phyloP scores from a whole-genome alignment of 2,329 filamentous ascomycete species.

The Ophiostoma ulmi region DNA sequence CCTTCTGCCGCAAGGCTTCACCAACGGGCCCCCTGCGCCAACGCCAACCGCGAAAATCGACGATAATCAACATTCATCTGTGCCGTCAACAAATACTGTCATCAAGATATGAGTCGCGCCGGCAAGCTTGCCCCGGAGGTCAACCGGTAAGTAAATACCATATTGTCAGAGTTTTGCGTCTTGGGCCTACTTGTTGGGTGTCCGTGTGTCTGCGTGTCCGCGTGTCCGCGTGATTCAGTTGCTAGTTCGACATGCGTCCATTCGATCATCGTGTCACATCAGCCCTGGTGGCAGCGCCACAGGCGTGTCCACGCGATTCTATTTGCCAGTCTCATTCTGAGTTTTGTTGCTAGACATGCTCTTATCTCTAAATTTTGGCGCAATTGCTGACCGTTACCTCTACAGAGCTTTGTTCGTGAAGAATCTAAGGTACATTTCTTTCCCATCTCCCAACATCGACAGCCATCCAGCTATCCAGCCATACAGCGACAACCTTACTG shows the following conservation, averaged over 20 bases:
- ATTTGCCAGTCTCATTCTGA: not conserved
- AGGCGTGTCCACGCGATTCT: not conserved
- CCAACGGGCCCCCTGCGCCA: slow-evolving; percentile 1
- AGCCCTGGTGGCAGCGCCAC: not conserved
- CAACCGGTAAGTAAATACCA: slow-evolving; percentile 63
- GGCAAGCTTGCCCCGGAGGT: slow-evolving; percentile 99
- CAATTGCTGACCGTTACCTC: slow-evolving; percentile 30
- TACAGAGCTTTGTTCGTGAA: slow-evolving; percentile 97
- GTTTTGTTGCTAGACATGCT: not conserved
- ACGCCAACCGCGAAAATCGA: slow-evolving; percentile 13
- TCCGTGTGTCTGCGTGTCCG: not conserved
- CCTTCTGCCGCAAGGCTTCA: slow-evolving; percentile 7
- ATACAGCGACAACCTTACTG: not conserved
- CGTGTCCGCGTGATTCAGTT: not conserved
- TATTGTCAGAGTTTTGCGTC: not conserved
- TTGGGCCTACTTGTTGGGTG: not conserved
- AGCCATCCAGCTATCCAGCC: too few relatives aligned
- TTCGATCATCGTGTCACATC: not conserved
- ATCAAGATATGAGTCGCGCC: slow-evolving; percentile 88
- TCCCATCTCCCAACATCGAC: not conserved
- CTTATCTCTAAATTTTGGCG: not conserved
- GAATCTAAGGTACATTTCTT: slow-evolving; percentile 80
- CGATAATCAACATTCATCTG: slow-evolving; percentile 19
- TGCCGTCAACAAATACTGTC: slow-evolving; percentile 27
- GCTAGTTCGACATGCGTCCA: slow-evolving; percentile 8